These are phyloP conservation scores for Lycium ferocissimum DNA, from an alignment of 257 asterid species.

Conservation along the genomic window DNA sequence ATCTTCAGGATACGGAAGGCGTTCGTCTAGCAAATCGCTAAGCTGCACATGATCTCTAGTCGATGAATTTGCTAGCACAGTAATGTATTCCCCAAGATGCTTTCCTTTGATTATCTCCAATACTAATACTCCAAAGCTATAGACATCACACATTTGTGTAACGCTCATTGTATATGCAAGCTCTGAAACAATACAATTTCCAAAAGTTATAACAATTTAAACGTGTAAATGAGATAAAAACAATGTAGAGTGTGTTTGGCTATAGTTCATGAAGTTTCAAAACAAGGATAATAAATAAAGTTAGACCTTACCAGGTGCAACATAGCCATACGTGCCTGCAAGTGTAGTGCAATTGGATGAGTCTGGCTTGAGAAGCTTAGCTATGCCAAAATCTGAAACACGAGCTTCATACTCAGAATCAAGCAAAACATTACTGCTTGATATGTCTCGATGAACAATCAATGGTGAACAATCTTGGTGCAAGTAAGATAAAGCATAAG, in stretches of 20 bases:
- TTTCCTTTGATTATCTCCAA: conserved; percentile 29
- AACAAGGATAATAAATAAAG: neutral
- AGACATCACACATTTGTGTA: conserved; percentile 24
- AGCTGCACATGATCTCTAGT: neutral
- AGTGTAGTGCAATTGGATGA: neutral
- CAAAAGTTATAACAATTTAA: neutral
- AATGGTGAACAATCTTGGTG: neutral
- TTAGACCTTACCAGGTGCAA: conserved; percentile 6
- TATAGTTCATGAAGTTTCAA: neutral
- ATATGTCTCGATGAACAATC: conserved; percentile 9
- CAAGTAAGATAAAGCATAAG: conserved; percentile 3
- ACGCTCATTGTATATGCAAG: conserved; percentile 26
- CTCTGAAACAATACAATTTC: neutral
- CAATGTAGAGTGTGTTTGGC: neutral
- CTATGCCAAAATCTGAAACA: neutral
- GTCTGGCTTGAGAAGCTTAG: neutral
- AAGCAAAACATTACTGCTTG: neutral
- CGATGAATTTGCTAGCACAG: neutral
- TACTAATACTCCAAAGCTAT: conserved; percentile 26
- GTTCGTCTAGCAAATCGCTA: conserved; percentile 11
- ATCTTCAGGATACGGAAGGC: neutral
- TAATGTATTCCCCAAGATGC: neutral
- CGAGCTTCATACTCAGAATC: conserved; percentile 2
- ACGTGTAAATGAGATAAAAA: neutral
- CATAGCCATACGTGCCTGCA: neutral